phyloP scores from a whole-genome alignment of 768 basidiomycete genomes.

The Symmetrospora coprosmae region DNA sequence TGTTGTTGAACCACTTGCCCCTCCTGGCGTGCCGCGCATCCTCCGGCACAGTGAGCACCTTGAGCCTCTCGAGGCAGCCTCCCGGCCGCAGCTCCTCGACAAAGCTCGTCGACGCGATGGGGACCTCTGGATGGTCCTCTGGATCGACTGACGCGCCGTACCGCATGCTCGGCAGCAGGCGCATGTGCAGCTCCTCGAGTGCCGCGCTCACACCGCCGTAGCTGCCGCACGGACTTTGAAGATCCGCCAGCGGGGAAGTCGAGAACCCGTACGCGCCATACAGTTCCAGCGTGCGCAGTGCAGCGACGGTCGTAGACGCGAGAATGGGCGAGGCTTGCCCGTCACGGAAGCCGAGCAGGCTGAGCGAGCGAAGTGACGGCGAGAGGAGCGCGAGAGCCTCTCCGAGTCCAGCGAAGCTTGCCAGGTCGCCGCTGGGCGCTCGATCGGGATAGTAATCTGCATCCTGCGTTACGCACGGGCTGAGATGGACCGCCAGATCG shows the following conservation, averaged over 20 bases:
- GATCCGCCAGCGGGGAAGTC: background rate
- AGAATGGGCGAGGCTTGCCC: background rate
- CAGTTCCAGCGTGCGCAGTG: background rate
- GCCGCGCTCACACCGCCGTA: too few relatives aligned
- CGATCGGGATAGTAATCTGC: background rate
- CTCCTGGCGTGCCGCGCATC: conserved; percentile 5
- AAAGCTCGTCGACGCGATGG: conserved; percentile 10
- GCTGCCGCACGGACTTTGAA: background rate
- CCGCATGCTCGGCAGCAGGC: background rate
- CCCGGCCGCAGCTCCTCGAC: background rate
- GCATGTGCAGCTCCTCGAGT: background rate
- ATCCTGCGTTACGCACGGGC: background rate
- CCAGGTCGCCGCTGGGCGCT: background rate
- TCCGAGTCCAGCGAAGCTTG: background rate
- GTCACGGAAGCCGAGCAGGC: background rate
- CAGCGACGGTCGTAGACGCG: background rate
- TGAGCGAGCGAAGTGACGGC: background rate
- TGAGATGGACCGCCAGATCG: background rate
- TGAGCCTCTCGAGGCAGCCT: background rate
- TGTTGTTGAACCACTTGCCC: conserved; percentile 15
- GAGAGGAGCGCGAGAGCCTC: background rate
- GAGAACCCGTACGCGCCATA: background rate
- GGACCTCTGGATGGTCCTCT: background rate
- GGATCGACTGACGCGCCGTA: background rate
- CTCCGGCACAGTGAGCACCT: background rate